Base-by-base conservation (phyloP, 371 early-diverging fungal species). In the Saksenaea oblongispora region DNA sequence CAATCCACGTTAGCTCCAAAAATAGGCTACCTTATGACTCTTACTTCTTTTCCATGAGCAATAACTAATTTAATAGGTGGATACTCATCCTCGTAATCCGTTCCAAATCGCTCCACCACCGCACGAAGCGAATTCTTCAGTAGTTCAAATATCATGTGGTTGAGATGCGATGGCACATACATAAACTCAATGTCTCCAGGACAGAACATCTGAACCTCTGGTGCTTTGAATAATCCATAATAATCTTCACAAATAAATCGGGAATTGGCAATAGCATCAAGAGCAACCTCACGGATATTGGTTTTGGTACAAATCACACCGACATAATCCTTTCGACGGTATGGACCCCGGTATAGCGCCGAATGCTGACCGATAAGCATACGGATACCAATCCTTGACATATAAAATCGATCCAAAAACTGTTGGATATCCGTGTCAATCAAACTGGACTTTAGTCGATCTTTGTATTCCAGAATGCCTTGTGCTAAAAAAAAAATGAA, bases 71-170 rank as follows among this genome's bases (percentile, higher is more conserved):
- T 93, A 71, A 98, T 94, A 18, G 93, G 88, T 36, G 98, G 98
- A 70, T 91, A 98, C 37, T 85, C 84, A 56, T 95, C 96, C 15
- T 87, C 89, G 56, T 78, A 76, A 64, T 96, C 96, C 37, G 85
- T 80, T 31, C 96, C 96, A 72, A 89, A 91, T 56, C 88, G 79
- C 76, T 98, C 98, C 24, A 98, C 96, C 7, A 95, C 93, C 17
- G 98, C 98, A 39, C 98, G 90, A 62, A 97, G 84, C 27, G 93
- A 92, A 79, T 98, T 98, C 78, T 98, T 98, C 58, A 98, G 78
- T 58, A 98, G 82, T 84, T 98, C 98, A 82, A 98, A 98, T n/a
- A 98, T 64, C 96, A 96, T 95, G 75, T 98, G 98, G 74, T 93
- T 95, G 69, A 98, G 80, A 77, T 97, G 97, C 22, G 91, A 89